Conservation (phyloP, 2,329 filamentous ascomycete genomes). For the Xylaria sp. region DNA sequence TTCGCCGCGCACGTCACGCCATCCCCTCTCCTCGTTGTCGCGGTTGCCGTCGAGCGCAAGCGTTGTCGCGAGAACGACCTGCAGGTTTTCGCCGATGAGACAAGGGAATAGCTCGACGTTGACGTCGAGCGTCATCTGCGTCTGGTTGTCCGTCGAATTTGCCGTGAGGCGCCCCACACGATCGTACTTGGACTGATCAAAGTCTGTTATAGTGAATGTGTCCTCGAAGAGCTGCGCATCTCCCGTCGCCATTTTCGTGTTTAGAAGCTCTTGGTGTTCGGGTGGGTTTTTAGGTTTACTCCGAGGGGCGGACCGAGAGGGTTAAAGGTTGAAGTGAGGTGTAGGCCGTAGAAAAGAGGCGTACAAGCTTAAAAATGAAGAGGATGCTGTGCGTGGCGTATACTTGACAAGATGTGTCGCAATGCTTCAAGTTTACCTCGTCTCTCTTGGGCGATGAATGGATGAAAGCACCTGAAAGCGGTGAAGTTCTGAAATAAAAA, state of each 20-base stretch:
- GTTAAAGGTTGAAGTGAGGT: background rate
- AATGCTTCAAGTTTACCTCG: background rate
- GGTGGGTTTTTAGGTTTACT: background rate
- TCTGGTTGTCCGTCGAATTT: conserved; percentile 77
- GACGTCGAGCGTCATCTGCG: conserved; percentile 86
- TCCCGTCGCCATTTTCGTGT: conserved; percentile 63
- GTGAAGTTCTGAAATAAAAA: conserved; percentile 39
- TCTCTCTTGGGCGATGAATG: background rate
- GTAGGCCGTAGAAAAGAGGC: background rate
- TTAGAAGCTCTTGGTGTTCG: background rate
- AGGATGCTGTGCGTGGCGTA: background rate
- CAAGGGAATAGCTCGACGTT: conserved; percentile 93
- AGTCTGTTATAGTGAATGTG: conserved; percentile 81
- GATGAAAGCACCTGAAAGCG: conserved; percentile 41
- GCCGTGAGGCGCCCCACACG: conserved; percentile 87
- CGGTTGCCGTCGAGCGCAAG: conserved; percentile 68
- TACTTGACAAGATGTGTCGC: background rate
- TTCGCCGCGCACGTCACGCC: conserved; percentile 77
- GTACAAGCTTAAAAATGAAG: background rate
- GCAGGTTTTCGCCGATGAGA: conserved; percentile 76
- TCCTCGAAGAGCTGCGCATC: conserved; percentile 96
- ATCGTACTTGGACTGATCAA: conserved; percentile 92
- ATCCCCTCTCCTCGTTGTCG: conserved; percentile 63
- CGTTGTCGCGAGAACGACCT: conserved; percentile 84
- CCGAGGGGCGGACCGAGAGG: background rate